Base-by-base conservation (phyloP, 2,329 filamentous ascomycete genomes). In the Clarireedia monteithiana region DNA sequence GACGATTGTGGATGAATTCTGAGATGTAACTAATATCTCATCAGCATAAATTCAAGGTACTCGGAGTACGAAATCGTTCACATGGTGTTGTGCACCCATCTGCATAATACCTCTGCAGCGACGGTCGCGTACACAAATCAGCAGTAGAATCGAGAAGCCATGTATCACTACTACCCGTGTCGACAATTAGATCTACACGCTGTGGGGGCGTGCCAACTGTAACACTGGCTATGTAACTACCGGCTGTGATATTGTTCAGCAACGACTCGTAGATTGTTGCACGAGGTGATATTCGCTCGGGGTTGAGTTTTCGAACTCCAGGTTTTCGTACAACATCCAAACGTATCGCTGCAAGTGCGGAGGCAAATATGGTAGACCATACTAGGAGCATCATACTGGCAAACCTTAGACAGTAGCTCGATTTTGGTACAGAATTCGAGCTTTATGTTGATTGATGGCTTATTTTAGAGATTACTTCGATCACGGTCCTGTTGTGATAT, bases 131-230 rank as follows among this genome's bases (percentile, higher is more conserved):
- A 57, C 66, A 69, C 6, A 64, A 44, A 17, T 24, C 60, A 50
- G 57, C 62, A 66, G 42, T 70, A 68, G 58, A 77, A 70, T 44
- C 52, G 12, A 67, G 34, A 4, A 84, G 67, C 81, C 82, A 85
- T 2, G 80, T 77, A 64, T 85, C 82, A 63, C 78, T 82, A 65
- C 79, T 83, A 15, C 82, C 82, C 9, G 82, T 85, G 66, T 85
- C 82, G 59, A 85, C 72, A 44, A 78, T 72, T 62, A 85, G 72
- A 52, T 69, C 74, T 42, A 84, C 67, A 4, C 68, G 67, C 66
- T 85, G 82, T 0, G 74, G 70, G 0, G 82, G 82, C 0, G 79
- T 82, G 55, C 82, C 82, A 48, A 85, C 69, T 23, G 71, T 68
- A 46, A 85, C 74, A 39, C 78, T 71, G 39, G 77, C 76, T 17